phyloP scores from a whole-genome alignment of 306 rosid genomes.

The Begonia fuchsioides region DNA sequence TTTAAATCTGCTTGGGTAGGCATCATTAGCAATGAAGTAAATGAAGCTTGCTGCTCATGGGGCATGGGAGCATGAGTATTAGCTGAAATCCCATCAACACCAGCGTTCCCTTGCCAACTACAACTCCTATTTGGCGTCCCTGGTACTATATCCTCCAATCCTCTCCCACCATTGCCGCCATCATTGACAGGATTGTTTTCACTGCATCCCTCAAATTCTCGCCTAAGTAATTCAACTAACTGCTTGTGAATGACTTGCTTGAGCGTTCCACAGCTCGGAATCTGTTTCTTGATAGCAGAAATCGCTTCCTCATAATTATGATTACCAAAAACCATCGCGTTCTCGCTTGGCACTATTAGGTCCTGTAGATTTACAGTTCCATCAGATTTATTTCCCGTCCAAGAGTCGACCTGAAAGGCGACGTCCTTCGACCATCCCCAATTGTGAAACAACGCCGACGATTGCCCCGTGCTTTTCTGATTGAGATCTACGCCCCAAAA shows the following conservation, averaged over 20 bases:
- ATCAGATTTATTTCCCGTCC: constrained; percentile 12
- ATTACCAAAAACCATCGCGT: constrained; percentile 5
- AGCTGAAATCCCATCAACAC: constrained; percentile 10
- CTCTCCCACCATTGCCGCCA: constrained; percentile 2
- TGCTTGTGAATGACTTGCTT: constrained; percentile 44
- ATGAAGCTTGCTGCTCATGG: constrained; percentile 15
- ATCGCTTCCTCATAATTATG: neutral
- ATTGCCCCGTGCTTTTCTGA: constrained; percentile 8
- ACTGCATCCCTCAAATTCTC: constrained; percentile 14
- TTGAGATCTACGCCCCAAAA: constrained; percentile 36
- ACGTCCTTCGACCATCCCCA: constrained; percentile 11
- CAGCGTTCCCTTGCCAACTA: constrained; percentile 17
- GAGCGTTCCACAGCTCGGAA: constrained; percentile 27
- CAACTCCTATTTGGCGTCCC: constrained; percentile 9
- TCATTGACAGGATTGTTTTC: neutral
- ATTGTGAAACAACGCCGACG: constrained; percentile 6
- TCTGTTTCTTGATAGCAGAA: constrained; percentile 14
- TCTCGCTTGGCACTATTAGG: constrained; percentile 32
- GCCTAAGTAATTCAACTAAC: constrained; percentile 35
- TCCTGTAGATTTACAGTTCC: constrained; percentile 19
- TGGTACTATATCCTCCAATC: constrained; percentile 18
- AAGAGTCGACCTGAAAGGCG: constrained; percentile 11
- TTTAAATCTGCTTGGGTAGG: constrained; percentile 15
- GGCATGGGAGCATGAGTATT: constrained; percentile 10
- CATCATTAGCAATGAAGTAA: constrained; percentile 27